Conservation (phyloP, 257 asterid species). For the Primulina eburnea region DNA sequence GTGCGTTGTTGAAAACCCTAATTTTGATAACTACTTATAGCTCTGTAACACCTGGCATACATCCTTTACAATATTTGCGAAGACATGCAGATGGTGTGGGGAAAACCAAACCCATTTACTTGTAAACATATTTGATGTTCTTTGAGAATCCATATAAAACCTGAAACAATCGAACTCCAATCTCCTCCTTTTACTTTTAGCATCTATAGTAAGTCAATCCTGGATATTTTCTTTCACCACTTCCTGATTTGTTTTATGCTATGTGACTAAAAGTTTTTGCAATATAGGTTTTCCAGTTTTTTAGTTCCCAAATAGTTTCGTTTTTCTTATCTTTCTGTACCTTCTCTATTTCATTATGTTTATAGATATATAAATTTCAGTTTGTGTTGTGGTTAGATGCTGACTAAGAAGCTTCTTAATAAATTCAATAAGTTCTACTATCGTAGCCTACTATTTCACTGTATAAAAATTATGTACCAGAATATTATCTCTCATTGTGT, state of each 20-base stretch:
- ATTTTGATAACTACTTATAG: neutral
- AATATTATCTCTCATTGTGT: neutral
- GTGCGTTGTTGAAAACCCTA: neutral
- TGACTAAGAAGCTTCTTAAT: constrained; percentile 6
- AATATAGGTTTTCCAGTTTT: neutral
- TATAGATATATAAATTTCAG: neutral
- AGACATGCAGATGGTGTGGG: neutral
- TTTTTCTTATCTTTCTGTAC: neutral
- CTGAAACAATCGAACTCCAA: constrained; percentile 2
- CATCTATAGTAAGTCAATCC: neutral
- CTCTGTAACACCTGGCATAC: constrained; percentile 11
- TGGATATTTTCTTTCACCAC: constrained; percentile 7
- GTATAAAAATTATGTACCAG: neutral
- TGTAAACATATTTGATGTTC: constrained; percentile 5
- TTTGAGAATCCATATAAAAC: constrained; percentile 5
- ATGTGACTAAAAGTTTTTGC: neutral
- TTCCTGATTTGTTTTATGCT: neutral
- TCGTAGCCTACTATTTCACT: neutral
- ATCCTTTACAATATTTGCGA: neutral
- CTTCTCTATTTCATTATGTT: too few species aligned
- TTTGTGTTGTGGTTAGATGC: constrained; percentile 1
- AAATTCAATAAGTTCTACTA: neutral
- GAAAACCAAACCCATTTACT: neutral
- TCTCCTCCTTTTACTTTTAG: neutral
- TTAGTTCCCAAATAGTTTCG: neutral